Conservation (phyloP, 257 asterid species). For the Thymus quinquecostatus region DNA sequence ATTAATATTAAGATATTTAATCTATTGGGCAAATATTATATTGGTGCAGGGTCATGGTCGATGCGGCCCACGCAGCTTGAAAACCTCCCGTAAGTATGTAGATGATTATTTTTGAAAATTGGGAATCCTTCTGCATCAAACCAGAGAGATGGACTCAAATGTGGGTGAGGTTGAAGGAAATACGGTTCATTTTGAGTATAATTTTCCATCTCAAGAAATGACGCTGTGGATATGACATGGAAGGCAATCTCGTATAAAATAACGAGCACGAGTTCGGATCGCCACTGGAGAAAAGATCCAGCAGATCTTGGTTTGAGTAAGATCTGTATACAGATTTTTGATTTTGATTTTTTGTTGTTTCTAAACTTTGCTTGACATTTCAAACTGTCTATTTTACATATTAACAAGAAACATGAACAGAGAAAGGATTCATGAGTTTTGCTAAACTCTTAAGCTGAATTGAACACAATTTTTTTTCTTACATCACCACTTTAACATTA, state of each 20-base stretch:
- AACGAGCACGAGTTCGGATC: slow-evolving; percentile 38
- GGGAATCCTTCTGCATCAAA: slow-evolving; percentile 59
- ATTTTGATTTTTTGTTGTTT: too few relatives aligned
- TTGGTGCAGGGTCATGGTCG: not conserved
- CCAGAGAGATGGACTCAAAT: slow-evolving; percentile 64
- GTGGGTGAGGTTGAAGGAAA: slow-evolving; percentile 67
- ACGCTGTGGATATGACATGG: slow-evolving; percentile 97
- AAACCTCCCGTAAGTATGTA: not conserved
- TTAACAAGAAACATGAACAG: too few relatives aligned
- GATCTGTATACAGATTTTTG: not conserved
- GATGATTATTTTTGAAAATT: too few relatives aligned
- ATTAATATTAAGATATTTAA: too few relatives aligned
- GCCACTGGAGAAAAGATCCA: slow-evolving; percentile 65
- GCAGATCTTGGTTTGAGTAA: slow-evolving; percentile 40
- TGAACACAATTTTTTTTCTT: too few relatives aligned
- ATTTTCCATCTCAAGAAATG: slow-evolving; percentile 61
- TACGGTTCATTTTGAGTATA: slow-evolving; percentile 63
- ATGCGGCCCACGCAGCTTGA: not conserved
- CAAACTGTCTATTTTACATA: too few relatives aligned
- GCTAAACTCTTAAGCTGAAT: too few relatives aligned
- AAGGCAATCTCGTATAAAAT: slow-evolving; percentile 63
- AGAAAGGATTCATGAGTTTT: too few relatives aligned
- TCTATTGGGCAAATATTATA: too few relatives aligned
- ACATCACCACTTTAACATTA: too few relatives aligned
- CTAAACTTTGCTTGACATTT: too few relatives aligned